Evolutionary conservation across 306 rosid species (phyloP), one percentile per base, ranked within the genome.

Genomic region (Quercus bicolor): DNA sequence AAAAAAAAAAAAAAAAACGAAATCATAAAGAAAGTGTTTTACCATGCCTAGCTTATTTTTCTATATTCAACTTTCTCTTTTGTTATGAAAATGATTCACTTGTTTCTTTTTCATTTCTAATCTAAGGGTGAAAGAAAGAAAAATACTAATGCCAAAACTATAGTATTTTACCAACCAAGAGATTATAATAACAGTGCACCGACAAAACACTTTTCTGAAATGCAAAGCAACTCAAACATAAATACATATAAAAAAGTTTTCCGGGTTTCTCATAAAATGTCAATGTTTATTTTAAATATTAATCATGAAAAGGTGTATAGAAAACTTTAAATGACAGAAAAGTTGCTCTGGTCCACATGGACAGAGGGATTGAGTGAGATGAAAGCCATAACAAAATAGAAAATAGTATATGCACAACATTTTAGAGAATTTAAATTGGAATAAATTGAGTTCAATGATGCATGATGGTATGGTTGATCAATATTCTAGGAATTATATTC

Each of bases 321-420:
- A 28, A 75, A 78, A 61, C 73, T 81, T 83, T 56, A 57, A 72
- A 81, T 26, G 37, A 21, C 31, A 19, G 79, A 45, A 75, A 78
- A 65, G 81, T 52, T 45, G 33, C 64, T 14, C 45, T 15, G 24
- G 20, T 51, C 43, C 76, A 74, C 76, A 62, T 79, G 77, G 81
- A 78, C 68, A 56, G 57, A 28, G 45, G 8, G 76, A 75, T 56
- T 56, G 76, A 73, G 85, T 82, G 62, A 60, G 76, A 33, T 75
- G 57, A 74, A 60, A 77, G 86, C 56, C 53, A 26, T 1, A 0
- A n/a, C 21, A 11, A 51, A 23, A 15, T n/a, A 10, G n/a, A 14
- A 0, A 48, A 12, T 48, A 48, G 16, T 48, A 12, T 11, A 48
- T 48, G 53, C 16, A 48, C 4, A 4, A 48, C 13, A 3, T 48